These are phyloP conservation scores for Zasmidium citrigriseum DNA, from an alignment of 2,329 filamentous ascomycete species.

Conservation along the genomic window DNA sequence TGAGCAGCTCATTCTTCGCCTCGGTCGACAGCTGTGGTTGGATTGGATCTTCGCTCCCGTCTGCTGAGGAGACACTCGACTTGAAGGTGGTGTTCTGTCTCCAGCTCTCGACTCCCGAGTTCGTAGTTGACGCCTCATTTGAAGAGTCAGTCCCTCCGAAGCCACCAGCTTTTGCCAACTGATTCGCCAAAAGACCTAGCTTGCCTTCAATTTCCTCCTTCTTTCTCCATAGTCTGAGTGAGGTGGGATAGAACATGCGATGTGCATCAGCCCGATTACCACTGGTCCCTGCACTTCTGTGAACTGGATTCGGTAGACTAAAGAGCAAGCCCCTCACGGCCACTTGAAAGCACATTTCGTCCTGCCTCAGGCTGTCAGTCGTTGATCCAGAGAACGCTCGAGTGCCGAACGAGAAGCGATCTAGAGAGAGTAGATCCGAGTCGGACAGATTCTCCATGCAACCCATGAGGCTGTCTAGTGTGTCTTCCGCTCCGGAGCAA, in stretches of 20 bases:
- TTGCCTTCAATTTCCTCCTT: slow-evolving; percentile 79
- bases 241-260: slow-evolving; percentile 91
- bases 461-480: slow-evolving; percentile 77
- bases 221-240: slow-evolving; percentile 78
- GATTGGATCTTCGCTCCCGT: background rate
- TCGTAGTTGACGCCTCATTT: background rate
- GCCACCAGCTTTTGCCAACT: slow-evolving; percentile 39
- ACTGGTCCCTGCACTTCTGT: slow-evolving; percentile 49
- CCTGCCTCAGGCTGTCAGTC: slow-evolving; percentile 79
- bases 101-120: slow-evolving; percentile 26
- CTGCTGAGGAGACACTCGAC: slow-evolving; percentile 2
- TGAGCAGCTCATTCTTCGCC: slow-evolving; percentile 71
- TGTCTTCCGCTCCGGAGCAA: slow-evolving; percentile 56
- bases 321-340: slow-evolving; percentile 86
- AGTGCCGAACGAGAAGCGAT: slow-evolving; percentile 64
- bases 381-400: slow-evolving; percentile 51
- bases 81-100: slow-evolving; percentile 16
- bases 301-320: slow-evolving; percentile 81
- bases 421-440: slow-evolving; percentile 79
- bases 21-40: slow-evolving; percentile 34
- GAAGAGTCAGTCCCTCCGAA: background rate
- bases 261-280: slow-evolving; percentile 59
- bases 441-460: slow-evolving; percentile 87
- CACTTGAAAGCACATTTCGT: slow-evolving; percentile 91
- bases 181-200: slow-evolving; percentile 46